These are phyloP conservation scores for Chrysoporthe cubensis DNA, from an alignment of 2,329 filamentous ascomycete species.

Conservation along the genomic window DNA sequence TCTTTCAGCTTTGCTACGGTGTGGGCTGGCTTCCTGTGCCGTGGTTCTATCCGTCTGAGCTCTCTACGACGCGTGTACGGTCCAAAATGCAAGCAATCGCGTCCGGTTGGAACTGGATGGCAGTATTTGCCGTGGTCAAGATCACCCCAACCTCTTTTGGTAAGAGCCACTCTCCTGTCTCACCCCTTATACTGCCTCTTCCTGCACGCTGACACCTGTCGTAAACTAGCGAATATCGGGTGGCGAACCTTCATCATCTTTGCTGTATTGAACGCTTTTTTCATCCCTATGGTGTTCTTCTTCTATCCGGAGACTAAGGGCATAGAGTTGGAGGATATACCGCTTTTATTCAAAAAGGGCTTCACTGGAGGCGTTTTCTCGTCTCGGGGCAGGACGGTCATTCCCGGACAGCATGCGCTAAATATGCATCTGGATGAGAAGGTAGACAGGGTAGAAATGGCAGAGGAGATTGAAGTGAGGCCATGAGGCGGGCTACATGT, in stretches of 20 bases:
- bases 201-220: not conserved
- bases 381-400: slow-evolving; percentile 17
- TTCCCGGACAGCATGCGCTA: slow-evolving; percentile 13
- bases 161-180: slow-evolving; percentile 9
- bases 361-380: slow-evolving; percentile 40
- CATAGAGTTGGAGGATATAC: slow-evolving; percentile 49
- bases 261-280: slow-evolving; percentile 29
- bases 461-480: slow-evolving; percentile 5
- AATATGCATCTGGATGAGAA: slow-evolving; percentile 11
- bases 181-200: not conserved
- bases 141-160: slow-evolving; percentile 32
- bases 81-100: slow-evolving; percentile 46
- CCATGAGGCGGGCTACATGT: not conserved
- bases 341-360: slow-evolving; percentile 43
- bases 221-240: slow-evolving; percentile 30
- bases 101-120: slow-evolving; percentile 35
- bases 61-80: slow-evolving; percentile 45
- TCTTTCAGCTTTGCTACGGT: slow-evolving; percentile 48
- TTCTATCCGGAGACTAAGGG: slow-evolving; percentile 50
- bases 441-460: not conserved
- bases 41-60: slow-evolving; percentile 48
- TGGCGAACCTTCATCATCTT: slow-evolving; percentile 33
- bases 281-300: slow-evolving; percentile 43
- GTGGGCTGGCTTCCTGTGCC: slow-evolving; percentile 48
- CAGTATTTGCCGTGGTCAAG: slow-evolving; percentile 26